Base-by-base conservation (phyloP, 2,329 filamentous ascomycete species). In the Diaporthe batatas region DNA sequence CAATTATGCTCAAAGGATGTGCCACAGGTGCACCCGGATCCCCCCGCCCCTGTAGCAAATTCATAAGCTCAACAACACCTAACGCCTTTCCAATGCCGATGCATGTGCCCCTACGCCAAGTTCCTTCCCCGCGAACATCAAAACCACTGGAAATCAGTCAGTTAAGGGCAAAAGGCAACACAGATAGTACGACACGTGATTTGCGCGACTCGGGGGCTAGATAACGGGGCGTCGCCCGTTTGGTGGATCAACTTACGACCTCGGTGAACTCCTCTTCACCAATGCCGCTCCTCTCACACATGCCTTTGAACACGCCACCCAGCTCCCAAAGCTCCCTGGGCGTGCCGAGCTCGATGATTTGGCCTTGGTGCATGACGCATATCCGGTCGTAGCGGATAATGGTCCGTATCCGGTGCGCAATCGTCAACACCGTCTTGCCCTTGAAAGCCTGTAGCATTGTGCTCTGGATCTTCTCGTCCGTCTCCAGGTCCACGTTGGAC, bases 231-330 rank as follows among this genome's bases (percentile, higher is more conserved):
- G 14, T 21, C 18, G 12, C 18, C 6, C 44, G 62, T 29, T 36
- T 16, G 29, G 29, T 25, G 29, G 6, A 32, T 23, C 6, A 21
- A 65, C 62, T 65, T 21, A 51, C 62, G 23, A 51, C 62, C 16
- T 65, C 44, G 62, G 44, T 65, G 2, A 65, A 62, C 25, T 91
- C 88, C 75, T 88, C 87, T 0, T 80, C 77, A 10, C 87, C 81
- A 70, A 98, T 97, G 2, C 94, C 94, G 79, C 93, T 95, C 64
- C 93, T 87, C 57, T 97, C 94, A 80, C 95, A 98, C 95, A 98
- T 97, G 54, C 92, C 86, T 76, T 92, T 88, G 82, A 98, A 98
- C 70, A 98, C 95, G 0, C 93, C 93, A 16, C 88, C 91, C 58
- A 69, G 6, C 39, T 57, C 51, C 64, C 49, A 94, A 36, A 94